Conservation (phyloP, 2,329 filamentous ascomycete species). For the Aspergillus pseudoglaucus region DNA sequence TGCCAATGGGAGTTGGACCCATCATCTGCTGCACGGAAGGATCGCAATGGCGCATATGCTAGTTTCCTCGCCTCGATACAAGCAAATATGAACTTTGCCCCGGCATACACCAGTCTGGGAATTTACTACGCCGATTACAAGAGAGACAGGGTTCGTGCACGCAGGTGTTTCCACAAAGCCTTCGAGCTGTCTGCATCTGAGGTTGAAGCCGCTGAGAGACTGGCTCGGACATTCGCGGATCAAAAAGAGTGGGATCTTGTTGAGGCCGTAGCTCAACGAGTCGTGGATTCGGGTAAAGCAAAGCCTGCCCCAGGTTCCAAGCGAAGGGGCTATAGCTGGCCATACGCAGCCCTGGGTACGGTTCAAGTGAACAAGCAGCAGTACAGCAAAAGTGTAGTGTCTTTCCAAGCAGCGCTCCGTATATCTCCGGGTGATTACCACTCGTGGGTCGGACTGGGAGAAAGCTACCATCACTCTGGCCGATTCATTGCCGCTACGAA, state of each 20-base stretch:
- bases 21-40: conserved; percentile 67
- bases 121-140: conserved; percentile 88
- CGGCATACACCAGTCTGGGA: conserved; percentile 85
- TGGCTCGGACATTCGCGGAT: conserved; percentile 80
- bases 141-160: conserved; percentile 75
- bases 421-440: conserved; percentile 84
- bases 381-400: conserved; percentile 79
- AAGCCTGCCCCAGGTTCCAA: conserved; percentile 87
- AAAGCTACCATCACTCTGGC: conserved; percentile 92
- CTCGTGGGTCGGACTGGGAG: conserved; percentile 93
- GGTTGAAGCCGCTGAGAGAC: conserved; percentile 75
- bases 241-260: conserved; percentile 95
- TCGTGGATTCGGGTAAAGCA: conserved; percentile 91
- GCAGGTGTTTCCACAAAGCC: conserved; percentile 93
- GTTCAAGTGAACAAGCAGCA: conserved; percentile 93
- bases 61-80: conserved; percentile 79
- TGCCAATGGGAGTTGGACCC: conserved; percentile 81
- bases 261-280: conserved; percentile 81
- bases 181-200: conserved; percentile 87
- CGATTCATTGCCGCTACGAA: conserved; percentile 90
- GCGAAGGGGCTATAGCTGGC: conserved; percentile 90
- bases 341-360: conserved; percentile 85
- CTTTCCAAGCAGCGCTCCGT: conserved; percentile 81
- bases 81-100: conserved; percentile 78
- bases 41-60: conserved; percentile 73